Evolutionary conservation across 1,284 basidiomycete genomes (phyloP).

Genomic region (Ceratobasidium sp.): DNA sequence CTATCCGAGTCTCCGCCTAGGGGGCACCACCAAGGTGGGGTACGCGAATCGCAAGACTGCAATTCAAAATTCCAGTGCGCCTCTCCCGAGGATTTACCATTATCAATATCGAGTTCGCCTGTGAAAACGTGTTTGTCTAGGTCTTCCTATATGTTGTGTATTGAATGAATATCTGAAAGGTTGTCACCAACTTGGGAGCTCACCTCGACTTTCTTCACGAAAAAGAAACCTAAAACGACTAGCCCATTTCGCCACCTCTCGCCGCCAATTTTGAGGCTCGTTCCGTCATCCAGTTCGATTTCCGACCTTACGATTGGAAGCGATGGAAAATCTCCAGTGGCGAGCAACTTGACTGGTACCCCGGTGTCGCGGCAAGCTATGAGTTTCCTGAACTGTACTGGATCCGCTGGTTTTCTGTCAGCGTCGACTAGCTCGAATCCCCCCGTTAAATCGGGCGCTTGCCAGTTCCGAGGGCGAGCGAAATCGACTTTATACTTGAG

Average conservation of each 20-base stretch:
- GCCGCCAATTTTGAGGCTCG: neutral
- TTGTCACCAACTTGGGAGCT: neutral
- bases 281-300: neutral
- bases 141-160: neutral
- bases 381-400: slow-evolving; percentile 35
- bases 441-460: neutral
- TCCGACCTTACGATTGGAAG: slow-evolving; percentile 10
- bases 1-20: neutral
- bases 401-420: neutral
- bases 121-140: neutral
- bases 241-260: slow-evolving; percentile 23
- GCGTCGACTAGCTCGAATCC: neutral
- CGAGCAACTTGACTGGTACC: slow-evolving; percentile 29
- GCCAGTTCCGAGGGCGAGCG: slow-evolving; percentile 10
- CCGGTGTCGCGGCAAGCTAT: slow-evolving; percentile 17
- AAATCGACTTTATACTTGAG: slow-evolving; percentile 36
- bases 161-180: neutral
- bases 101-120: neutral
- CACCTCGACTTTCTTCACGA: slow-evolving; percentile 28
- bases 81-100: slow-evolving; percentile 23
- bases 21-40: slow-evolving; percentile 30
- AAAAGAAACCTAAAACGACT: slow-evolving; percentile 39
- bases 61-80: slow-evolving; percentile 35
- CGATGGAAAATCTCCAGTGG: slow-evolving; percentile 33
- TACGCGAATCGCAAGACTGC: neutral